Base-by-base conservation (phyloP, 1,284 basidiomycete species). In the Coniophora puteana region DNA sequence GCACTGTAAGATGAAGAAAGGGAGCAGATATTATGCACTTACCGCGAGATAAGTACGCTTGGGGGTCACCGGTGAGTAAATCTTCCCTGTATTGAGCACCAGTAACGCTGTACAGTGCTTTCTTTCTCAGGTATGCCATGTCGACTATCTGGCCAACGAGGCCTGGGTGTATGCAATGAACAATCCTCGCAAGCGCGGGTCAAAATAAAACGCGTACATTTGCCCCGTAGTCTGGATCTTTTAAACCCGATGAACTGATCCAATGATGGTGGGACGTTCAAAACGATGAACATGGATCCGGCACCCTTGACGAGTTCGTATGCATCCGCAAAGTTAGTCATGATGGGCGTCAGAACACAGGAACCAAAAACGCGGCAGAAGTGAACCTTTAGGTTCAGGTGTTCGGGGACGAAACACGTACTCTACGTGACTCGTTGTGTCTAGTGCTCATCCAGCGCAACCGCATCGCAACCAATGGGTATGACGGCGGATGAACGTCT, bases 41-140 rank as follows among this genome's bases (percentile, higher is more conserved):
- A 12, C 46, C 25, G 25, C n/a, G 24, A 4, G 21, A 12, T n/a
- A 25, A 13, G 5, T 1, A 25, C 7, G 18, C 24, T 17, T 4
- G n/a, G 20, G n/a, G n/a, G n/a, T n/a, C n/a, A 67, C 67, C 63
- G 24, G 51, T 38, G 10, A 59, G 29, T n/a, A 68, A 52, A 48
- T 59, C 58, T 2, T 41, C 25, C 29, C 56, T 55, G 27, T 59
- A 57, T 4, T 33, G 18, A 1, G 44, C 44, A 8, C 29, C 25
- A 1, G 49, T 40, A 2, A 68, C 49, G 22, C n/a, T 45, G 34
- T 43, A 38, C 12, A 69, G 41, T 1, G 65, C 54, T 6, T 41
- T 47, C 48, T 60, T 63, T 17, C 57, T 56, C 7, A 48, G 23
- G 13, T 50, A 60, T 34, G 41, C 45, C n/a, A 14, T 36, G 33